A percentile compares a stretch with the other conserved stretches of the same genome.
Conservation (phyloP, 2,329 filamentous ascomycete genomes). For the Pseudohalonectria lignicola region DNA sequence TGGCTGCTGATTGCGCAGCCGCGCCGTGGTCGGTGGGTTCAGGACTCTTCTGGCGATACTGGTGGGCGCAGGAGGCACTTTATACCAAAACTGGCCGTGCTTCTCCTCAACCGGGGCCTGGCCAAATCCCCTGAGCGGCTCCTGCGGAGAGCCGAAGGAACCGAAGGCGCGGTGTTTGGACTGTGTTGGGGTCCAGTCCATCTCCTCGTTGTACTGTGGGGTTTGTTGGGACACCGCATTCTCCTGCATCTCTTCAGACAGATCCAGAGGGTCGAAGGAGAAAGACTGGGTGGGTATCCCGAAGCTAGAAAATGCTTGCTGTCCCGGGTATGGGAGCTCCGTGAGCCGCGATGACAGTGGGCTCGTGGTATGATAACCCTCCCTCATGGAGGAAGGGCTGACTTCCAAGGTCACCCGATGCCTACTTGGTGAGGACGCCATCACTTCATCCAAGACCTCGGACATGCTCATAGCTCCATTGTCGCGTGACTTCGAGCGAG, state of each 20-base stretch:
- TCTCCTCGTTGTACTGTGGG: conserved; percentile 40
- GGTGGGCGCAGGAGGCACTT: conserved; percentile 56
- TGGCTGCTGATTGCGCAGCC: conserved; percentile 25
- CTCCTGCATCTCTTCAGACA: not conserved
- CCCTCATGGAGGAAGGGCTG: no score
- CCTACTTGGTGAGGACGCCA: conserved; percentile 16
- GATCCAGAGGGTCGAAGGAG: not conserved
- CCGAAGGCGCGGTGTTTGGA: conserved; percentile 46
- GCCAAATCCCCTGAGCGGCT: conserved; percentile 30
- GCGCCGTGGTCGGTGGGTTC: conserved; percentile 48
- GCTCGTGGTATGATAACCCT: no score
- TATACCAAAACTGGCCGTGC: conserved; percentile 54
- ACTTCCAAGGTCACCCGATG: no score
- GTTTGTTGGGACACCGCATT: not conserved
- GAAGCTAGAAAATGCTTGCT: no score
- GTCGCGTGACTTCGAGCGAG: conserved; percentile 4
- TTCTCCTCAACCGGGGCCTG: conserved; percentile 31
- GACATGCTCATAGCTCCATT: conserved; percentile 30
- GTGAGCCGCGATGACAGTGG: no score
- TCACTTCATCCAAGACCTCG: conserved; percentile 34
- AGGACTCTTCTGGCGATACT: conserved; percentile 51
- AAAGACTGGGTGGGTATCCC: no score
- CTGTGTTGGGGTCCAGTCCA: conserved; percentile 63
- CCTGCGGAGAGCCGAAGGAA: conserved; percentile 25
- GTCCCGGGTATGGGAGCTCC: no score